Conservation (phyloP, 1,284 basidiomycete genomes). For the Schizophyllum commune region DNA sequence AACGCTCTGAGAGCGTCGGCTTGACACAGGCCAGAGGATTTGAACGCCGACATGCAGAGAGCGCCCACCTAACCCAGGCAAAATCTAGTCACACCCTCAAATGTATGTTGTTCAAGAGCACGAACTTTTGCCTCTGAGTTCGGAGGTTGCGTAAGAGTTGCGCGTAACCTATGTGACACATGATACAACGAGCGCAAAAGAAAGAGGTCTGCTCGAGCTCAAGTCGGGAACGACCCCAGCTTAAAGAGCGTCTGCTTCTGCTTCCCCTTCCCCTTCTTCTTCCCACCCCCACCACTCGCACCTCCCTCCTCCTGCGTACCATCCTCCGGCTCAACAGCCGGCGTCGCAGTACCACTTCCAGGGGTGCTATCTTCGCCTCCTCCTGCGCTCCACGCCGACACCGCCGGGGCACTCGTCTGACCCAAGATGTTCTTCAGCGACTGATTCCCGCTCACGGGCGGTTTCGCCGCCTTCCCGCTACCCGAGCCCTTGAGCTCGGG, state of each 20-base stretch:
- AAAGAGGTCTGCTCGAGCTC: slow-evolving; percentile 5
- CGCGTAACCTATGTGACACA: too few relatives aligned
- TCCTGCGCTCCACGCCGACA: slow-evolving; percentile 39
- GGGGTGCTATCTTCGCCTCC: slow-evolving; percentile 13
- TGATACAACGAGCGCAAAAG: too few relatives aligned
- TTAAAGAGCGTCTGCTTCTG: slow-evolving; percentile 80
- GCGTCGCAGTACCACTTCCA: slow-evolving; percentile 1
- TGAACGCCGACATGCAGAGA: too few relatives aligned
- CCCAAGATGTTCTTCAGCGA: slow-evolving; percentile 70
- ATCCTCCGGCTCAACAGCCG: slow-evolving; percentile 12
- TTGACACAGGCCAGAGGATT: too few relatives aligned
- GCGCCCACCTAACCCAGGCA: too few relatives aligned
- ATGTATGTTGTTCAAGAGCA: too few relatives aligned
- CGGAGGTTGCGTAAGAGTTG: too few relatives aligned
- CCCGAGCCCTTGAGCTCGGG: slow-evolving; percentile 55
- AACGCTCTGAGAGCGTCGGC: too few relatives aligned
- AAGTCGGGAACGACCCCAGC: slow-evolving; percentile 54
- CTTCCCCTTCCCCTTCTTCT: slow-evolving; percentile 76
- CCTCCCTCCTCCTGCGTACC: slow-evolving; percentile 4
- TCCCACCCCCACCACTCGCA: slow-evolving; percentile 8
- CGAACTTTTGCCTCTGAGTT: too few relatives aligned
- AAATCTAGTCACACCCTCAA: too few relatives aligned
- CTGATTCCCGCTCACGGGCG: slow-evolving; percentile 55
- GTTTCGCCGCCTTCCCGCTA: slow-evolving; percentile 32
- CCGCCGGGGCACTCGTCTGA: slow-evolving; percentile 31